Evolutionary conservation across 2,329 filamentous ascomycete species (phyloP), one percentile per base, ranked within the genome.

Genomic region (Diaporthe humulicola): DNA sequence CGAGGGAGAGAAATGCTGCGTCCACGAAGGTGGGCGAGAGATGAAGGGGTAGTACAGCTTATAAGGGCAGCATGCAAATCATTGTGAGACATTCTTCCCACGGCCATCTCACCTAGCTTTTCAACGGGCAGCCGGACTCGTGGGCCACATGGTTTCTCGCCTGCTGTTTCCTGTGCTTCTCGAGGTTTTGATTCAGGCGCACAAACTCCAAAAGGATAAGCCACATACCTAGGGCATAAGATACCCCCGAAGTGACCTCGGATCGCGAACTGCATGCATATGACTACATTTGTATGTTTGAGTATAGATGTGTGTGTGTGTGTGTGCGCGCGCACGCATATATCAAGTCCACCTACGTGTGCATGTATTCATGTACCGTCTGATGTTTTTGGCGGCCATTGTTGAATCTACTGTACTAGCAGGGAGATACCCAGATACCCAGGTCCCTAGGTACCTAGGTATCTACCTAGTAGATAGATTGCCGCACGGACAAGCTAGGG

Each of bases 31-130:
- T 38, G 48, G 48, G 33, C 15, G 25, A 54, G 64, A 69, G 64
- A 69, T 69, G 48, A 69, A 69, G 57, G 70, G 28, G 70, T n/a
- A 12, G 57, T 30, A 60, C 57, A 56, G 56, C 9, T 28, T 22
- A 52, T 60, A 7, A 28, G 25, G 56, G 45, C 28, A 25, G 57
- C 28, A 42, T 42, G 70, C 57, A 64, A 61, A 45, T 45, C 28
- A 54, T 45, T 54, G 36, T 36, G 36, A 64, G 70, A 69, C 64
- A 69, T 40, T 28, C 22, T 28, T 10, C 33, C 25, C 7, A 10
- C 12, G 57, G 25, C 14, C 45, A 64, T 28, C 15, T 42, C 57
- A 61, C 28, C 22, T 57, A 54, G 38, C 45, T 48, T 45, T n/a
- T 48, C 28, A 61, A 36, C 22, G 57, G 70, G 36, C 33, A 42